These are phyloP conservation scores for Mollisiaceae sp. DNA, from an alignment of 2,329 filamentous ascomycete genomes.

Conservation along the genomic window DNA sequence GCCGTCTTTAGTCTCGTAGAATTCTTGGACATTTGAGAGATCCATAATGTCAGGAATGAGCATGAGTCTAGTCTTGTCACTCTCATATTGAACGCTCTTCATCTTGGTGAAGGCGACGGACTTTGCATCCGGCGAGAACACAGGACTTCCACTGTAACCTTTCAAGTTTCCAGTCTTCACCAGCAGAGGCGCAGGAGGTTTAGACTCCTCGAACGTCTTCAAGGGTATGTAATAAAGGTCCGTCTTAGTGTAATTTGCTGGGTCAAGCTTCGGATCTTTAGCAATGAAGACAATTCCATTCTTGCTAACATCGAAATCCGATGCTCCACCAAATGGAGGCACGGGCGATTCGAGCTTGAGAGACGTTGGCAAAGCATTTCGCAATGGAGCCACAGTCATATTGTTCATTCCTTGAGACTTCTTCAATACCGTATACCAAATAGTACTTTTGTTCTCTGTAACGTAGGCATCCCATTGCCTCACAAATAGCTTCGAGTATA, in stretches of 20 bases:
- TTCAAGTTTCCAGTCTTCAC: conserved; percentile 62
- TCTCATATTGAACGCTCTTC: conserved; percentile 78
- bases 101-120: conserved; percentile 80
- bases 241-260: conserved; percentile 78
- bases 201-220: conserved; percentile 59
- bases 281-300: conserved; percentile 74
- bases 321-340: conserved; percentile 76
- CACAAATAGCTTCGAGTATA: conserved; percentile 78
- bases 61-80: conserved; percentile 74
- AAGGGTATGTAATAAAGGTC: conserved; percentile 78
- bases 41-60: conserved; percentile 66
- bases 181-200: conserved; percentile 56
- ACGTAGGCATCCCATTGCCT: conserved; percentile 85
- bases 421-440: conserved; percentile 73
- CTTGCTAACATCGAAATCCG: conserved; percentile 78
- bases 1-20: conserved; percentile 66
- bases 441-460: conserved; percentile 68
- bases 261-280: conserved; percentile 73
- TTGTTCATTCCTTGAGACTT: conserved; percentile 40
- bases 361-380: conserved; percentile 63
- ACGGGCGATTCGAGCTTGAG: conserved; percentile 67
- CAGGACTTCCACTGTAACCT: conserved; percentile 69
- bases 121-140: conserved; percentile 75
- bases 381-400: conserved; percentile 52
- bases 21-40: conserved; percentile 63